A percentile compares a stretch with the other conserved stretches of the same genome.
phyloP scores from a whole-genome alignment of 2,329 filamentous ascomycete species.

The Alternaria angustiovoidea region DNA sequence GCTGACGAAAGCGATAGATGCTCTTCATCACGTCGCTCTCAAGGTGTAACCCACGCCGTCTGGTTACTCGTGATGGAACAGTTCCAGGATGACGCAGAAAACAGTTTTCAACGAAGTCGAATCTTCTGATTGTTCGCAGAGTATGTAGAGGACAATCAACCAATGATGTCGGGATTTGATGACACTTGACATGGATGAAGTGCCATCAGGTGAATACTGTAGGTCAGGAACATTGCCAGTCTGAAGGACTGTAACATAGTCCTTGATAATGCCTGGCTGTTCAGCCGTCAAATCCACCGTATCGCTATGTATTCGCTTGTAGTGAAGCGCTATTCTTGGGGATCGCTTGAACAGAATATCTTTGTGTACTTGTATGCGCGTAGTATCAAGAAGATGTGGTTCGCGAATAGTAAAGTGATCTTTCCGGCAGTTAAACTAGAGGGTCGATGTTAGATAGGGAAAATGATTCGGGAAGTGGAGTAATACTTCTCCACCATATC shows the following conservation, averaged over 20 bases:
- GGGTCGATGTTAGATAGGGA: neutral
- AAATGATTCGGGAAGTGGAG: neutral
- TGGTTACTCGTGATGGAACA: neutral
- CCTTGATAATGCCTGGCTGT: neutral
- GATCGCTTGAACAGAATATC: neutral
- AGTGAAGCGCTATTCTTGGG: neutral
- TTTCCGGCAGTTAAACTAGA: neutral
- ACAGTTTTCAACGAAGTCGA: neutral
- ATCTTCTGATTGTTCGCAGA: neutral
- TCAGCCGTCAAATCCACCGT: neutral
- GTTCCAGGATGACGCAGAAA: neutral
- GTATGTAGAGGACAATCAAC: neutral
- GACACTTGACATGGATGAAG: neutral
- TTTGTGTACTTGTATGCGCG: neutral
- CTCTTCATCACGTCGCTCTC: neutral
- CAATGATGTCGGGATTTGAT: neutral
- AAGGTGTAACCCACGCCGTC: neutral
- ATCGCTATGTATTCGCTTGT: neutral
- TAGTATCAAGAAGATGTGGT: neutral
- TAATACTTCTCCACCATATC: neutral
- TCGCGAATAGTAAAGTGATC: neutral
- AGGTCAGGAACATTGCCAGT: neutral
- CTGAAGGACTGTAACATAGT: neutral
- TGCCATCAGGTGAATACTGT: neutral
- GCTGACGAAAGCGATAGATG: neutral